A percentile compares a stretch with the other conserved stretches of the same genome.
Evolutionary conservation across 2,329 filamentous ascomycete species (phyloP).

Genomic region (Calonectria pseudoturangicola): DNA sequence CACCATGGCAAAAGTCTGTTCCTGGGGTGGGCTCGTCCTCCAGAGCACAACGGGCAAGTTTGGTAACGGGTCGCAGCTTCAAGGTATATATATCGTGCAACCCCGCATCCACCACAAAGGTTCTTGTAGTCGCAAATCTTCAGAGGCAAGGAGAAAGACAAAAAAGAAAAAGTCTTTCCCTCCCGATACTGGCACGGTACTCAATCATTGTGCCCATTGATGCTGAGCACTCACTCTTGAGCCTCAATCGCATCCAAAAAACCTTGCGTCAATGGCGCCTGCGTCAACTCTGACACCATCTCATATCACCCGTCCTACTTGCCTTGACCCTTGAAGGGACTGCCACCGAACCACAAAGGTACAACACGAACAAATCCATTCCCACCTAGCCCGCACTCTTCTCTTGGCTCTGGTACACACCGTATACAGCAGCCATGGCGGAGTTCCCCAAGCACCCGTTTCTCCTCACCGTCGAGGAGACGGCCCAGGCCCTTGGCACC

Average conservation of each 20-base stretch:
- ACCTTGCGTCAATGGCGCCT: conserved; percentile 44
- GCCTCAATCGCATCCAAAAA: conserved; percentile 29
- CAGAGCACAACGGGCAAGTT: conserved; percentile 41
- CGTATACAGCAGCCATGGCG: conserved; percentile 60
- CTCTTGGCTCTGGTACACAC: conserved; percentile 34
- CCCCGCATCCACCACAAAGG: conserved; percentile 47
- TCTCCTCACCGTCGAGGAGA: conserved; percentile 76
- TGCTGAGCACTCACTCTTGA: conserved; percentile 19
- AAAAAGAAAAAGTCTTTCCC: conserved; percentile 27
- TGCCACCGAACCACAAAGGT: conserved; percentile 31
- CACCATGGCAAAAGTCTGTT: conserved; percentile 43
- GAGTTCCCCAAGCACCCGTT: conserved; percentile 75
- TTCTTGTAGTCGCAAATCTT: conserved; percentile 31
- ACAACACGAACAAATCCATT: conserved; percentile 32
- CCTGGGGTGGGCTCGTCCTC: conserved; percentile 38
- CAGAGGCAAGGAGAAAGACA: conserved; percentile 25
- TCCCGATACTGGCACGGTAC: not conserved
- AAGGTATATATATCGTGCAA: conserved; percentile 51
- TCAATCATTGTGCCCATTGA: conserved; percentile 3
- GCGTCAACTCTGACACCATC: conserved; percentile 40
- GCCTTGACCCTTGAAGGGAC: conserved; percentile 11
- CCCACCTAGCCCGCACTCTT: conserved; percentile 8
- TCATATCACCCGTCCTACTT: conserved; percentile 19
- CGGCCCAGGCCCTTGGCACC: conserved; percentile 77
- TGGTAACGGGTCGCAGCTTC: conserved; percentile 22